These are phyloP conservation scores for Pleurotus djamor DNA, from an alignment of 768 basidiomycete species.

Conservation along the genomic window DNA sequence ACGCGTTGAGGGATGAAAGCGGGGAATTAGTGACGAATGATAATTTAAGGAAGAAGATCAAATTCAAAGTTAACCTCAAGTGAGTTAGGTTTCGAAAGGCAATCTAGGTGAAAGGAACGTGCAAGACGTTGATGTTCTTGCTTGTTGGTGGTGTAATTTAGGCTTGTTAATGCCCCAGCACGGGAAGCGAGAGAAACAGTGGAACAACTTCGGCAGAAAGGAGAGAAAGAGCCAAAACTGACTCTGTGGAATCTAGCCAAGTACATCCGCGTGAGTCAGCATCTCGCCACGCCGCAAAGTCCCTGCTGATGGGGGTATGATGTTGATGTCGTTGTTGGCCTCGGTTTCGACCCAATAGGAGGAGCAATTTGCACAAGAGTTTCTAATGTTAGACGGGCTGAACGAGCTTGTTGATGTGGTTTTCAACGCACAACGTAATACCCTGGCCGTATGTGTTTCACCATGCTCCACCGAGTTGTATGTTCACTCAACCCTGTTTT, in stretches of 20 bases:
- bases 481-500: slow-evolving; percentile 4
- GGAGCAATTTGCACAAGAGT: slow-evolving; percentile 80
- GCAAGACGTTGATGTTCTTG: slow-evolving; percentile 2
- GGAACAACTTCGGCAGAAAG: slow-evolving; percentile 60
- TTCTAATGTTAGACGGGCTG: slow-evolving; percentile 72
- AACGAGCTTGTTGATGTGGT: slow-evolving; percentile 71
- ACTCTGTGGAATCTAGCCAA: slow-evolving; percentile 80
- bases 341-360: slow-evolving; percentile 44
- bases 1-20: slow-evolving; percentile 77
- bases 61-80: slow-evolving; percentile 76
- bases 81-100: slow-evolving; percentile 28
- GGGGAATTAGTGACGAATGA: slow-evolving; percentile 87
- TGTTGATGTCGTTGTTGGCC: too few relatives aligned
- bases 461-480: slow-evolving; percentile 2
- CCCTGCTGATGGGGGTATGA: background rate
- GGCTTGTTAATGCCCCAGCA: slow-evolving; percentile 76
- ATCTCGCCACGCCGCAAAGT: background rate
- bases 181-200: slow-evolving; percentile 79
- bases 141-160: slow-evolving; percentile 22
- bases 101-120: background rate
- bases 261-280: slow-evolving; percentile 60
- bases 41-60: slow-evolving; percentile 81
- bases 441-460: slow-evolving; percentile 63
- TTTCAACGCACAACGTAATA: slow-evolving; percentile 69
- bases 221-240: slow-evolving; percentile 60